Evolutionary conservation across 176 grass and related monocot species (phyloP), one percentile per base, ranked within the genome.

Genomic region (Aechmea fasciata): DNA sequence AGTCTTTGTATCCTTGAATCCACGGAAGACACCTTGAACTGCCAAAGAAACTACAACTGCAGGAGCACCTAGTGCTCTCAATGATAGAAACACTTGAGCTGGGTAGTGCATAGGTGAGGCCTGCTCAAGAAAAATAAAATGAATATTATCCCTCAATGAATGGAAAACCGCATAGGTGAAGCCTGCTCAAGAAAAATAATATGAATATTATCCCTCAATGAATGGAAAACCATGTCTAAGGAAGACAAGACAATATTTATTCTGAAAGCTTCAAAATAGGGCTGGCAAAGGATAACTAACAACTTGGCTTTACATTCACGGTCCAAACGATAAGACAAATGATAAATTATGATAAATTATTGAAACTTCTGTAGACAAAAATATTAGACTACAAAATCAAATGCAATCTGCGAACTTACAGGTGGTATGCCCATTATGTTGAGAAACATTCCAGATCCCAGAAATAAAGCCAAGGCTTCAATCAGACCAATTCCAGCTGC

Each of bases 401-500:
- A 41, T 41, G 33, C 33, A 41, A 41, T 41, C 33, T 41, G 33
- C 33, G 63, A 73, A 87, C 88, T 82, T 87, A 91, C 88, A 80
- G 79, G 73, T 87, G 85, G 79, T 6, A 91, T 78, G 64, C 88
- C 85, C 88, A 91, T 91, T 73, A 91, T 53, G 73, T 79, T 73
- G 74, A 91, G 80, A 73, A 91, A 83, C 50, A 82, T 68, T 77
- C 85, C 83, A 26, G 85, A 86, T 72, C 81, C 85, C 67, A 87
- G 85, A 73, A 87, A 72, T 75, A 91, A 91, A 79, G 85, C 76
- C 68, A 85, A 71, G 51, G 88, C 88, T 87, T 85, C 84, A 61
- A 87, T 74, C 75, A 76, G 76, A 79, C 85, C 85, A 13, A 88
- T 85, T 48, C 71, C 72, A 80, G 79, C 79, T 78, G 82, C 82